Evolutionary conservation across 2,329 filamentous ascomycete species (phyloP).

Genomic region (Colletotrichum cereale): DNA sequence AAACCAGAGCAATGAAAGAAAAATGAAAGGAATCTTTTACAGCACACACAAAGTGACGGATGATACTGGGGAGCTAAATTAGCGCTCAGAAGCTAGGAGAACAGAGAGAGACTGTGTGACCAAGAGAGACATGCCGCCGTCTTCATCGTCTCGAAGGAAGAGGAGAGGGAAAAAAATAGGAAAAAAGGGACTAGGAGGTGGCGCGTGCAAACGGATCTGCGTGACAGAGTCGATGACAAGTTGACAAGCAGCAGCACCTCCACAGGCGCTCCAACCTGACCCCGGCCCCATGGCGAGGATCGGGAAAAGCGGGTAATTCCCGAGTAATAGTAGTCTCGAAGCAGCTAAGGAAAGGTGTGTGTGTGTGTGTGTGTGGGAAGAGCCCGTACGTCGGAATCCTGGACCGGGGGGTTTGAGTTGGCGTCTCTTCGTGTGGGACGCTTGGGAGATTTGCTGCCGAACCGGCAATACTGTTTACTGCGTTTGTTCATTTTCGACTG

Average conservation of each 20-base stretch:
- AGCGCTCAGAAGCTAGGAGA: neutral
- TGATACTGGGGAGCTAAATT: neutral
- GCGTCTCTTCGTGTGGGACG: neutral
- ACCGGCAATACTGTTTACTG: constrained; percentile 16
- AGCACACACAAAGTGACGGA: too few species aligned
- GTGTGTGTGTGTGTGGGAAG: neutral
- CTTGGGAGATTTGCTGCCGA: constrained; percentile 24
- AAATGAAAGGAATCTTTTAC: too few species aligned
- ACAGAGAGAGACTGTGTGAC: neutral
- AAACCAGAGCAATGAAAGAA: too few species aligned
- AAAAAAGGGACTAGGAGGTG: neutral
- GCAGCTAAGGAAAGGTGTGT: neutral
- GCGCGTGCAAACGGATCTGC: constrained; percentile 11
- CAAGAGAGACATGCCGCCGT: neutral
- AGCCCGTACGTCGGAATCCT: neutral
- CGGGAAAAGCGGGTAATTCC: constrained; percentile 11
- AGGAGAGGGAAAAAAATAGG: neutral
- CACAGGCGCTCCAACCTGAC: constrained; percentile 32
- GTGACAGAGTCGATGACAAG: constrained; percentile 36
- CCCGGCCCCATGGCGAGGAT: constrained; percentile 29
- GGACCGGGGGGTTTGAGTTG: neutral
- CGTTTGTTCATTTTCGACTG: neutral
- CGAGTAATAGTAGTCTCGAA: constrained; percentile 12
- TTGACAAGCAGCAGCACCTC: too few species aligned
- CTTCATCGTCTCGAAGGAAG: neutral